Conservation (phyloP, 2,329 filamentous ascomycete genomes). For the Neopestalotiopsis rosae region DNA sequence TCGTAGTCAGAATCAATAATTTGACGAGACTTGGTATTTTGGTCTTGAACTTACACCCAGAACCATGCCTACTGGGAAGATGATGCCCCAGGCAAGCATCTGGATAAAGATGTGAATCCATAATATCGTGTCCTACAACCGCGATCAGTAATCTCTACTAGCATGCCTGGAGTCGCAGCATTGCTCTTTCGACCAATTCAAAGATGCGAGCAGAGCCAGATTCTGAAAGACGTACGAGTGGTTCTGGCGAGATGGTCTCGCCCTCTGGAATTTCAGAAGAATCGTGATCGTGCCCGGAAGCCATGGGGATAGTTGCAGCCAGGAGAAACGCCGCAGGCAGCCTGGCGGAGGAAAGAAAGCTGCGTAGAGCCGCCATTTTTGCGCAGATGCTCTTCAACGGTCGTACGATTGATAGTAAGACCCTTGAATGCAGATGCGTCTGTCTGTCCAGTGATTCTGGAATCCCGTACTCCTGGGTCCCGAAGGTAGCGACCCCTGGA, state of each 20-base stretch:
- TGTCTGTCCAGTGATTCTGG: conserved; percentile 2
- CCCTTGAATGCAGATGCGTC: neutral
- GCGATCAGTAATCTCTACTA: neutral
- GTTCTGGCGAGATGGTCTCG: conserved; percentile 71
- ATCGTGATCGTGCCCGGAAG: conserved; percentile 53
- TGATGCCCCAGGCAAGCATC: conserved; percentile 84
- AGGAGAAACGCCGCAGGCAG: conserved; percentile 20
- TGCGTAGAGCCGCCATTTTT: neutral
- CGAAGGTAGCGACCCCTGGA: conserved; percentile 13
- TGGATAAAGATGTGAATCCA: conserved; percentile 95
- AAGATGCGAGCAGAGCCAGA: neutral
- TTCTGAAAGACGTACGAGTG: conserved; percentile 61
- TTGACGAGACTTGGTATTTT: neutral
- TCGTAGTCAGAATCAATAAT: conserved; percentile 15
- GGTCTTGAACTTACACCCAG: conserved; percentile 69
- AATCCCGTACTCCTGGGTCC: neutral
- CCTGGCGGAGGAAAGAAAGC: conserved; percentile 7
- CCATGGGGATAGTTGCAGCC: conserved; percentile 32
- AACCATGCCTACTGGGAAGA: conserved; percentile 96
- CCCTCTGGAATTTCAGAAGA: conserved; percentile 69
- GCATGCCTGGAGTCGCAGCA: neutral
- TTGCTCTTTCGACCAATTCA: neutral
- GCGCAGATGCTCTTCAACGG: neutral
- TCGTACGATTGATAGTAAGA: conserved; percentile 4
- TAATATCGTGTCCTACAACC: conserved; percentile 73